phyloP scores from a whole-genome alignment of 345 rosid species.

The Salix koriyanagi region DNA sequence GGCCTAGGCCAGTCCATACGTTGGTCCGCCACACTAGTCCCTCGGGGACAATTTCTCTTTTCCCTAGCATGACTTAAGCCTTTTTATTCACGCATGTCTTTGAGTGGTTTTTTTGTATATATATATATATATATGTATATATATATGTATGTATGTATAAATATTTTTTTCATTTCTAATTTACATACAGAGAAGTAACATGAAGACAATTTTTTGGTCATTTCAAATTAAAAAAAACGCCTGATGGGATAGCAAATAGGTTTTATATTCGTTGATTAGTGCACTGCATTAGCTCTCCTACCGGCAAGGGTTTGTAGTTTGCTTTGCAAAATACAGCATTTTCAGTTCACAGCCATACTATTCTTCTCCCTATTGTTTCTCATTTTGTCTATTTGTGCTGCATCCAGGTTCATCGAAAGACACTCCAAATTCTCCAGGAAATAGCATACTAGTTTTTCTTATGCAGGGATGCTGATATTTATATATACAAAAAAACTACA shows the following conservation, averaged over 20 bases:
- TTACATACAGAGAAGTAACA: background rate
- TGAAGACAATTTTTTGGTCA: background rate
- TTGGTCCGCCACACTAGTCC: too few species aligned
- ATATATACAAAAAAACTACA: too few species aligned
- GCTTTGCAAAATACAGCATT: background rate
- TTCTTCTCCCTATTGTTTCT: background rate
- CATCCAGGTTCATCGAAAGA: slow-evolving; percentile 78
- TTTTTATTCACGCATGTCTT: background rate
- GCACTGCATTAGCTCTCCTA: background rate
- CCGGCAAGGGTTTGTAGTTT: background rate
- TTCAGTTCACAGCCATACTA: background rate
- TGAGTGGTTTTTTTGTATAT: background rate
- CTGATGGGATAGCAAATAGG: background rate
- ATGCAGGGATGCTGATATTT: background rate
- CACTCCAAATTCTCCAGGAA: slow-evolving; percentile 77
- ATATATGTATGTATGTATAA: too few species aligned
- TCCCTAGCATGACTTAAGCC: background rate
- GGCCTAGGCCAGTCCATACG: too few species aligned
- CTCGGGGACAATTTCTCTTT: slow-evolving; percentile 28
- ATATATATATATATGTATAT: too few species aligned
- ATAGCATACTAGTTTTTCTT: slow-evolving; percentile 55
- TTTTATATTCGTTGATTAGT: background rate
- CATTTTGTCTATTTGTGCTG: slow-evolving; percentile 10
- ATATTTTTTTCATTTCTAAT: background rate
- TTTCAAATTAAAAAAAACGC: background rate